A percentile compares a stretch with the other conserved stretches of the same genome.
Conservation (phyloP, 768 basidiomycete genomes). For the Hysterangium stoloniferum region DNA sequence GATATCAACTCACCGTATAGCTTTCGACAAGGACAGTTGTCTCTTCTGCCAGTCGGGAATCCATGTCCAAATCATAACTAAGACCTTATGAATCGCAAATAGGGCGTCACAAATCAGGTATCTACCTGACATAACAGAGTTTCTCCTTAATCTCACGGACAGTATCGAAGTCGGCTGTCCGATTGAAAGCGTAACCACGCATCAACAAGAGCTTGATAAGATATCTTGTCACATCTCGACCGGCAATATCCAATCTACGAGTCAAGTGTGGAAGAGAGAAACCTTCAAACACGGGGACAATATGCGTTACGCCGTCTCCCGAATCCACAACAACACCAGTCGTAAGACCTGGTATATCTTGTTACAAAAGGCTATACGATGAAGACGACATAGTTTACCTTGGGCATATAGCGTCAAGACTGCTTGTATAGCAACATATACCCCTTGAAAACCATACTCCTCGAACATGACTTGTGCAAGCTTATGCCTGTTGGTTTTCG, state of each 20-base stretch:
- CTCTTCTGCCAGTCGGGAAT: constrained; percentile 88
- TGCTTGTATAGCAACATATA: constrained; percentile 98
- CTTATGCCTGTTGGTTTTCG: constrained; percentile 80
- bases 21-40: constrained; percentile 94
- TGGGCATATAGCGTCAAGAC: constrained; percentile 98
- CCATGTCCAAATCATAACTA: constrained; percentile 95
- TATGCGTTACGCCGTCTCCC: constrained; percentile 98
- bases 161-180: constrained; percentile 99
- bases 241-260: constrained; percentile 91
- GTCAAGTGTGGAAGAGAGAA: constrained; percentile 94
- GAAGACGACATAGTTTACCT: constrained; percentile 46
- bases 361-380: background rate
- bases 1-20: constrained; percentile 63
- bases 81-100: background rate
- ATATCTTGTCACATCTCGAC: constrained; percentile 96
- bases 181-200: constrained; percentile 99
- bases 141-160: constrained; percentile 99
- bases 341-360: constrained; percentile 62
- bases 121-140: constrained; percentile 90
- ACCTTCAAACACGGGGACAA: constrained; percentile 97
- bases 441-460: constrained; percentile 91
- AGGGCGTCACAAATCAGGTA: background rate
- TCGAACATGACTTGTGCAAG: constrained; percentile 99
- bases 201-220: constrained; percentile 98
- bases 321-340: constrained; percentile 99